These are phyloP conservation scores for Dipteronia sinensis DNA, from an alignment of 345 rosid genomes.

Conservation along the genomic window DNA sequence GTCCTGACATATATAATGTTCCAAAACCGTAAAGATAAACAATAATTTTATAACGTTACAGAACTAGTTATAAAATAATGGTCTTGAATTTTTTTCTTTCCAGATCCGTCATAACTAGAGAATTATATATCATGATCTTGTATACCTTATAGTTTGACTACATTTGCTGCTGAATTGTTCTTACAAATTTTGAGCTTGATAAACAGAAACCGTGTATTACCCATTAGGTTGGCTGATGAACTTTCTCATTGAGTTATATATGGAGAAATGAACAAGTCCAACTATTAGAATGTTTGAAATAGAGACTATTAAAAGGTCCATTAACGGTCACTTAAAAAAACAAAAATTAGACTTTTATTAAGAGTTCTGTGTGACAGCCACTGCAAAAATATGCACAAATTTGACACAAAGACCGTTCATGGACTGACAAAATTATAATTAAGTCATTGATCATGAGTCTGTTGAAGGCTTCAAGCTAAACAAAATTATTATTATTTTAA, in stretches of 20 bases:
- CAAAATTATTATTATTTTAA: no score
- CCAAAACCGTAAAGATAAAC: no score
- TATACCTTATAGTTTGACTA: not conserved
- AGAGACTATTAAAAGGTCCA: conserved; percentile 1
- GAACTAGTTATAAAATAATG: no score
- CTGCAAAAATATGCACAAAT: not conserved
- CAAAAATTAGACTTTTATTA: not conserved
- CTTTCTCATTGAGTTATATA: not conserved
- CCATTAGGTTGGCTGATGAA: conserved; percentile 1
- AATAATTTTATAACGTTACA: no score
- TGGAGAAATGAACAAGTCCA: conserved; percentile 11
- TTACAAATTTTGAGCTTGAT: not conserved
- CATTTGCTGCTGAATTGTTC: not conserved
- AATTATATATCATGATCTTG: no score
- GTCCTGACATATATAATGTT: no score
- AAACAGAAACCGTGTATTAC: conserved; percentile 21
- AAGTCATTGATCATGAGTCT: not conserved
- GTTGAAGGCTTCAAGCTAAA: not conserved
- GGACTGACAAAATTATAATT: not conserved
- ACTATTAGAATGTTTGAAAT: conserved; percentile 9
- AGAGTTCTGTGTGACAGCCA: not conserved
- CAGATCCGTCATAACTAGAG: no score
- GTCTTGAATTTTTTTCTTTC: no score
- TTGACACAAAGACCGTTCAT: not conserved
- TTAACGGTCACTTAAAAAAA: not conserved